Evolutionary conservation across 768 basidiomycete species (phyloP).

Genomic region (Amanita thiersii): DNA sequence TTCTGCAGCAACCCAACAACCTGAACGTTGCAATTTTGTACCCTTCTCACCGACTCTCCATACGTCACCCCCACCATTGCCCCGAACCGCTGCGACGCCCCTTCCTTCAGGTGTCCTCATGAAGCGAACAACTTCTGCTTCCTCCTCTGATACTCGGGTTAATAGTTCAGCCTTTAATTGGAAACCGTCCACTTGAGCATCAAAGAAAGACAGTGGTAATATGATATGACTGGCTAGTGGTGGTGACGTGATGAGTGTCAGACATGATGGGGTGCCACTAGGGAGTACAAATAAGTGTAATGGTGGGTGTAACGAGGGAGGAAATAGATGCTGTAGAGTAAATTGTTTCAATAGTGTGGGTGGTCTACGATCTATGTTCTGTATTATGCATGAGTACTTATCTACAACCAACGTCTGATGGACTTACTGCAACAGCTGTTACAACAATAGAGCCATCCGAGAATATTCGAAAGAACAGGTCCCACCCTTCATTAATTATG

Average conservation of each 20-base stretch:
- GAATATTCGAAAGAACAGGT: conserved; percentile 68
- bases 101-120: conserved; percentile 75
- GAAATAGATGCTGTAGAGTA: conserved; percentile 56
- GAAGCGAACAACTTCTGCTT: conserved; percentile 49
- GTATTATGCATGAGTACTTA: conserved; percentile 7
- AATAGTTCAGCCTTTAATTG: conserved; percentile 30
- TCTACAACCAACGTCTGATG: background rate
- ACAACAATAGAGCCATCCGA: conserved; percentile 68
- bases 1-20: conserved; percentile 50
- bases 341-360: conserved; percentile 77
- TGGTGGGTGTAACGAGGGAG: conserved; percentile 38
- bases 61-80: conserved; percentile 49
- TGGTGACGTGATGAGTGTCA: conserved; percentile 59
- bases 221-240: conserved; percentile 59
- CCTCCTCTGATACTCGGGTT: conserved; percentile 34
- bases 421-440: conserved; percentile 63
- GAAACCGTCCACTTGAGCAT: conserved; percentile 47
- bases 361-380: conserved; percentile 88
- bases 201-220: conserved; percentile 54
- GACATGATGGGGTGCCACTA: conserved; percentile 26
- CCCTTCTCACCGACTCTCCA: conserved; percentile 49
- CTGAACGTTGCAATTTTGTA: conserved; percentile 36
- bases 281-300: conserved; percentile 47
- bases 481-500: conserved; percentile 67
- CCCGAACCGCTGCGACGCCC: conserved; percentile 62